These are phyloP conservation scores for Ambrosia trifida DNA, from an alignment of 129 eudicot genomes.

Conservation along the genomic window DNA sequence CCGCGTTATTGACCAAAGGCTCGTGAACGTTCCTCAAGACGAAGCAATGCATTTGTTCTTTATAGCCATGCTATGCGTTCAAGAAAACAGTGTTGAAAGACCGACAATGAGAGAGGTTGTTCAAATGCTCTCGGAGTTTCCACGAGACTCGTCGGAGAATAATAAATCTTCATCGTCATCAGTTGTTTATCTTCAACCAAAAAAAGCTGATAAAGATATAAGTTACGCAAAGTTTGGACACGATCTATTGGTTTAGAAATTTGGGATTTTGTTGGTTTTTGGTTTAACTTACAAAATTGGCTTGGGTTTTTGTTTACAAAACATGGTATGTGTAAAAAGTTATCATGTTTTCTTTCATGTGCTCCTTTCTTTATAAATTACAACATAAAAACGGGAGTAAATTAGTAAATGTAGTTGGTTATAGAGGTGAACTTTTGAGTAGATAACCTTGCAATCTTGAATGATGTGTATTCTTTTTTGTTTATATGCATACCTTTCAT, in stretches of 20 bases:
- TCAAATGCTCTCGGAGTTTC: constrained; percentile 74
- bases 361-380: constrained; percentile 36
- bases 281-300: constrained; percentile 23
- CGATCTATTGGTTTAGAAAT: constrained; percentile 45
- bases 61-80: constrained; percentile 73
- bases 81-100: constrained; percentile 76
- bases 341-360: constrained; percentile 12
- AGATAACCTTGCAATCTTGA: constrained; percentile 27
- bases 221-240: constrained; percentile 33
- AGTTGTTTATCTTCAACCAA: constrained; percentile 20
- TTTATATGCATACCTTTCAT: constrained; percentile 30
- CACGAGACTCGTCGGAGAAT: constrained; percentile 42
- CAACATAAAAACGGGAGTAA: constrained; percentile 27
- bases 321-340: constrained; percentile 27
- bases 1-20: constrained; percentile 55
- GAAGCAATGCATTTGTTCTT: constrained; percentile 88
- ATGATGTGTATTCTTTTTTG: constrained; percentile 43
- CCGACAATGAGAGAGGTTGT: constrained; percentile 95
- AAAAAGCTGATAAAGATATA: constrained; percentile 34
- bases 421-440: constrained; percentile 29
- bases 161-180: constrained; percentile 53
- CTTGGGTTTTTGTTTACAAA: constrained; percentile 27
- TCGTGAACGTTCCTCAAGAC: constrained; percentile 55
- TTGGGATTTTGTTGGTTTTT: constrained; percentile 8
- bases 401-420: constrained; percentile 36